These are phyloP conservation scores for Teunomyces kruisii DNA, from an alignment of 805 yeast species.

Conservation along the genomic window DNA sequence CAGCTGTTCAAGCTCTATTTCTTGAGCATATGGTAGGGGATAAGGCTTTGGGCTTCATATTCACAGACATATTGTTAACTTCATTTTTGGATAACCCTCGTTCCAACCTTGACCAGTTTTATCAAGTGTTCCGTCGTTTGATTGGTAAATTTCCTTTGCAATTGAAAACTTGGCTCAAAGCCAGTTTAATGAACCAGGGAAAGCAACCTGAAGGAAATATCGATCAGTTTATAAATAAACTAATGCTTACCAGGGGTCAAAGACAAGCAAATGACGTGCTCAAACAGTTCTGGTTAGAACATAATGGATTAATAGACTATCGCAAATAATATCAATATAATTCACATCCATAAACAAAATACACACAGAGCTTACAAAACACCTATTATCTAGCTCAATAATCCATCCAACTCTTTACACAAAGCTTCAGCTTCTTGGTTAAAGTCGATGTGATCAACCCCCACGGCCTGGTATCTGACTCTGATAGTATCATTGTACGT, in stretches of 20 bases:
- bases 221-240: slow-evolving; percentile 47
- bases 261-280: slow-evolving; percentile 58
- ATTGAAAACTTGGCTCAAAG: slow-evolving; percentile 34
- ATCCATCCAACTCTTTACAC: slow-evolving; percentile 43
- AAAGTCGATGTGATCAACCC: slow-evolving; percentile 53
- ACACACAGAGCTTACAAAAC: not conserved
- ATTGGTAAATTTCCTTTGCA: slow-evolving; percentile 48
- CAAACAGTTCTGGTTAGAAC: slow-evolving; percentile 63
- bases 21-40: slow-evolving; percentile 24
- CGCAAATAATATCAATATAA: slow-evolving; percentile 6
- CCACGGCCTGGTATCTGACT: slow-evolving; percentile 69
- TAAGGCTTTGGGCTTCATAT: not conserved
- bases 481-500: slow-evolving; percentile 76
- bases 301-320: slow-evolving; percentile 54
- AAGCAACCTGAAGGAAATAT: not conserved
- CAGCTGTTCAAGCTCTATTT: slow-evolving; percentile 21
- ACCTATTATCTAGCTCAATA: slow-evolving; percentile 17
- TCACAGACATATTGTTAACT: not conserved
- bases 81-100: slow-evolving; percentile 48
- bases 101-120: slow-evolving; percentile 60
- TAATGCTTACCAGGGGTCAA: slow-evolving; percentile 64
- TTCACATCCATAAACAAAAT: slow-evolving; percentile 1
- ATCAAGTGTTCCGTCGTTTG: slow-evolving; percentile 50
- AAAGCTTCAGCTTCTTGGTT: slow-evolving; percentile 61
- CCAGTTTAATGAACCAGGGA: not conserved